Conservation (phyloP, 2,329 filamentous ascomycete species). For the Xylogone sp. region DNA sequence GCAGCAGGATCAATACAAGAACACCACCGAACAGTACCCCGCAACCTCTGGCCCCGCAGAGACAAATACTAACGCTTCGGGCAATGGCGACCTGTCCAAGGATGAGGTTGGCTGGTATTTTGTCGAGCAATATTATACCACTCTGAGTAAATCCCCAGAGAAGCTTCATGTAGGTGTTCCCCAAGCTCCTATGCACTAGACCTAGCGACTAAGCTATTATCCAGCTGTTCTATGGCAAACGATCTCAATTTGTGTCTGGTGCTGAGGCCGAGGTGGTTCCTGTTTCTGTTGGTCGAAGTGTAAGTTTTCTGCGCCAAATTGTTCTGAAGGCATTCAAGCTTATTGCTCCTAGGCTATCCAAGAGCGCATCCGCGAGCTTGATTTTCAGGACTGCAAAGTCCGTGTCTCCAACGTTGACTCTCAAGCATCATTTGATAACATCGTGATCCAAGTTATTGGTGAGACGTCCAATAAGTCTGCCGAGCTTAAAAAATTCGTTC, state of each 20-base stretch:
- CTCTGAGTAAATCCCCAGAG: constrained; percentile 87
- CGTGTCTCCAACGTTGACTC: constrained; percentile 97
- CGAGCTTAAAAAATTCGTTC: constrained; percentile 92
- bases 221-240: constrained; percentile 91
- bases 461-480: constrained; percentile 93
- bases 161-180: constrained; percentile 70
- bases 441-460: constrained; percentile 96
- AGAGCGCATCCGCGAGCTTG: constrained; percentile 87
- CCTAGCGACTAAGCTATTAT: constrained; percentile 12
- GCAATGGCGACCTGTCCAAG: constrained; percentile 59
- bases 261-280: constrained; percentile 84
- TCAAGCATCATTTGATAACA: constrained; percentile 87
- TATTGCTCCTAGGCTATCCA: constrained; percentile 70
- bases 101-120: constrained; percentile 99
- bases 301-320: constrained; percentile 43
- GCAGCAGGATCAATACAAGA: constrained; percentile 31
- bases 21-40: constrained; percentile 26
- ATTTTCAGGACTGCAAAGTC: constrained; percentile 97
- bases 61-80: constrained; percentile 25
- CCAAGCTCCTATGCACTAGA: background rate
- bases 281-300: constrained; percentile 83
- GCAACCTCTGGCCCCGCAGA: constrained; percentile 26
- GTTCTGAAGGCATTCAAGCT: background rate
- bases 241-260: constrained; percentile 91
- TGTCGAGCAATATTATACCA: constrained; percentile 98